Evolutionary conservation across 2,329 filamentous ascomycete species (phyloP).

Genomic region (Meredithiella fracta): DNA sequence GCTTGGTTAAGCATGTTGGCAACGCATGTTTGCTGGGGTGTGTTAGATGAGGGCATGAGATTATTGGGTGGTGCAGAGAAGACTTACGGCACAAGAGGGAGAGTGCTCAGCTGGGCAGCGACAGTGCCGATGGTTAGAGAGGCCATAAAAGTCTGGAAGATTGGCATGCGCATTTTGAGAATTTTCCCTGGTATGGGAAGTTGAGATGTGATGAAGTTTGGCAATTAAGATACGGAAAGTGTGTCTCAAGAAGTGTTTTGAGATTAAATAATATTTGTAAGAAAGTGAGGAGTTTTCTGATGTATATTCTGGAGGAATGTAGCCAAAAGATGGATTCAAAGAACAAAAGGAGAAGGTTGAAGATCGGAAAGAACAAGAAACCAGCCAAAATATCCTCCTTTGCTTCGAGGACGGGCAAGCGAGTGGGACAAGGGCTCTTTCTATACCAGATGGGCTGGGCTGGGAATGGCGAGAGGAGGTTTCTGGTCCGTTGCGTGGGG

Average conservation of each 20-base stretch:
- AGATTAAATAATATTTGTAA: neutral
- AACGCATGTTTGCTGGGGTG: slow-evolving; percentile 14
- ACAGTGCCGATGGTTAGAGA: slow-evolving; percentile 3
- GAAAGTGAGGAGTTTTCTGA: neutral
- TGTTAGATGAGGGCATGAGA: neutral
- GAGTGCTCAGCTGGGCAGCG: slow-evolving; percentile 9
- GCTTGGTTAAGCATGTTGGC: slow-evolving; percentile 11
- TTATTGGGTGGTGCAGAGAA: neutral
- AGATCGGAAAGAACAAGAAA: neutral
- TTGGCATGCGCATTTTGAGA: slow-evolving; percentile 6
- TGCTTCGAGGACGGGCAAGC: neutral
- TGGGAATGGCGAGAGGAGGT: neutral
- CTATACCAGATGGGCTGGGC: neutral
- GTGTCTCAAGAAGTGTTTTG: neutral
- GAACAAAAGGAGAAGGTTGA: neutral
- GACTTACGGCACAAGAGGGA: slow-evolving; percentile 12
- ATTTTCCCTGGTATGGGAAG: neutral
- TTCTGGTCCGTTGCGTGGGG: neutral
- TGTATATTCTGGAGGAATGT: neutral
- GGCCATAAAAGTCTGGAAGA: slow-evolving; percentile 4
- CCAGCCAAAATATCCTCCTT: neutral
- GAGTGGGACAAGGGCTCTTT: slow-evolving; percentile 5
- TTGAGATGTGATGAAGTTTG: neutral
- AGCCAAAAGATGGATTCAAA: neutral
- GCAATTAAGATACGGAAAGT: neutral